Evolutionary conservation across 148 eudicot genomes (phyloP).

Genomic region (Rhododendron griersonianum): DNA sequence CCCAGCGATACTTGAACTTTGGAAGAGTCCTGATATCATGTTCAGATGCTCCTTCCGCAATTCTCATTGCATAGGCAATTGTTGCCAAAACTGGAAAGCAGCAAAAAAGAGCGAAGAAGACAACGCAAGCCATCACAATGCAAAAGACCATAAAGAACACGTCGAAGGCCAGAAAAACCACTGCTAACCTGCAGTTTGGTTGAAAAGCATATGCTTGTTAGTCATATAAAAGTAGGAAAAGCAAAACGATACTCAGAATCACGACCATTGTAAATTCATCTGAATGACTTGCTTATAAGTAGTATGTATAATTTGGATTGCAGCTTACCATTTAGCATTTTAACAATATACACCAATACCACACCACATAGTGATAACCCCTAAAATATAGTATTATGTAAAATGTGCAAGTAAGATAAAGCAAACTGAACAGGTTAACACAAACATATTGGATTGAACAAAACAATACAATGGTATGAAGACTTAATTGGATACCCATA

Average conservation of each 20-base stretch:
- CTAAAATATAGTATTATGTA: neutral
- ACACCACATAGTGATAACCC: neutral
- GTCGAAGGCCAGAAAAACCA: slow-evolving; percentile 56
- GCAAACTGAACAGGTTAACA: neutral
- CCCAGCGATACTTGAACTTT: slow-evolving; percentile 38
- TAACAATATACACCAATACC: neutral
- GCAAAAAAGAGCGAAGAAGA: slow-evolving; percentile 56
- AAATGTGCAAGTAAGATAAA: neutral
- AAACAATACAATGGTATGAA: neutral
- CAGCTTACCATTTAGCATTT: neutral
- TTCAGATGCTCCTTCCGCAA: slow-evolving; percentile 71
- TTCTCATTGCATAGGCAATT: slow-evolving; percentile 59
- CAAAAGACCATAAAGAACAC: slow-evolving; percentile 62
- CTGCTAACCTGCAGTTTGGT: slow-evolving; percentile 57
- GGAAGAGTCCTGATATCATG: slow-evolving; percentile 64
- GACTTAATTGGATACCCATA: neutral
- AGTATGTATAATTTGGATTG: neutral
- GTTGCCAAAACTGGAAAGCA: slow-evolving; percentile 58
- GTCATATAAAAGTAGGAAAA: neutral
- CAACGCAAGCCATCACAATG: slow-evolving; percentile 46
- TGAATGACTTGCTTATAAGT: neutral
- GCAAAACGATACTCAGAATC: neutral
- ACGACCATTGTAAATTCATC: neutral
- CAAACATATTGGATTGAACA: neutral
- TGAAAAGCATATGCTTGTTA: slow-evolving; percentile 4